Percentiles rank a stretch among this genome's conserved stretches.
phyloP scores from a whole-genome alignment of 1,139 yeast species.

The Kodamaea sp. region DNA sequence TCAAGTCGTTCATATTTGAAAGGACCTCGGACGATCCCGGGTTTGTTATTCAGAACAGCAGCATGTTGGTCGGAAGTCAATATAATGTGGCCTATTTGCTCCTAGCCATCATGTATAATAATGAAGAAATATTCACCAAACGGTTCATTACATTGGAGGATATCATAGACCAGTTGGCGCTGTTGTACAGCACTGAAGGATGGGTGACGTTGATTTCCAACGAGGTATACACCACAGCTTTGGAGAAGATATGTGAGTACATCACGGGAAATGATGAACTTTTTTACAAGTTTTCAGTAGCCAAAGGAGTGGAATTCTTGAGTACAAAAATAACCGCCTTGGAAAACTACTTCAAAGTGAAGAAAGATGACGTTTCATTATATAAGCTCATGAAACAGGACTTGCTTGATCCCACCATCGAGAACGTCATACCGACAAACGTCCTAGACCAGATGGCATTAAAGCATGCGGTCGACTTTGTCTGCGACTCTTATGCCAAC shows the following conservation, averaged over 20 bases:
- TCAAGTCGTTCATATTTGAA: conserved; percentile 42
- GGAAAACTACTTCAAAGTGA: conserved; percentile 22
- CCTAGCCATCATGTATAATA: conserved; percentile 34
- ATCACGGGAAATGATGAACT: conserved; percentile 49
- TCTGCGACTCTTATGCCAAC: conserved; percentile 30
- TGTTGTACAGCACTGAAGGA: conserved; percentile 20
- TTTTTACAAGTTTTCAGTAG: conserved; percentile 46
- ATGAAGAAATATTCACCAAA: conserved; percentile 25
- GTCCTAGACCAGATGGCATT: conserved; percentile 26
- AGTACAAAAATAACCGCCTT: conserved; percentile 31
- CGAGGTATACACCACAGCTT: conserved; percentile 18
- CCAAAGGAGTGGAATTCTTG: conserved; percentile 34
- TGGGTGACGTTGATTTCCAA: conserved; percentile 30
- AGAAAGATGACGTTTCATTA: conserved; percentile 12
- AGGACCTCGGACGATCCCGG: conserved; percentile 19
- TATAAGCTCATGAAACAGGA: conserved; percentile 16
- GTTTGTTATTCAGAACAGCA: conserved; percentile 34
- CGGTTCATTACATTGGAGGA: conserved; percentile 52
- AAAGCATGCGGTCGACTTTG: conserved; percentile 30
- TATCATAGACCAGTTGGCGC: conserved; percentile 41
- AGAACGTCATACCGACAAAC: conserved; percentile 27
- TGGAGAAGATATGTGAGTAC: conserved; percentile 44
- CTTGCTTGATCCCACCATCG: conserved; percentile 22
- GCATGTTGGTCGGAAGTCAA: conserved; percentile 41
- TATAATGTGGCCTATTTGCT: conserved; percentile 46